Percentiles rank a stretch among this genome's conserved stretches.
Evolutionary conservation across 2,329 filamentous ascomycete genomes (phyloP).

Genomic region (Colletotrichum somersetense): DNA sequence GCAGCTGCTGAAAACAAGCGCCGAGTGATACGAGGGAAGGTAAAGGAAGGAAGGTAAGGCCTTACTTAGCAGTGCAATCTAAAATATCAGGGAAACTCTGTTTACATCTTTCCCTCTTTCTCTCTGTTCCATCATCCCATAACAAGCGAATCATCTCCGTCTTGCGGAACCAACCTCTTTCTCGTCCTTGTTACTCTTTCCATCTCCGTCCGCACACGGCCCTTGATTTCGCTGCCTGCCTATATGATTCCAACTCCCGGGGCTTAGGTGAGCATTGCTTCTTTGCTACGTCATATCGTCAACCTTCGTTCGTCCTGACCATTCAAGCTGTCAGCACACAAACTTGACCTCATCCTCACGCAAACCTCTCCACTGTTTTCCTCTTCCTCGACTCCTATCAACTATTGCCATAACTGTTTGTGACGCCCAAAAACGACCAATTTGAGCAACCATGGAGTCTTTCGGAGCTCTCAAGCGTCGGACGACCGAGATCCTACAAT

Average conservation of each 20-base stretch:
- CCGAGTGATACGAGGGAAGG: constrained; percentile 31
- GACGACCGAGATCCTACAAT: constrained; percentile 65
- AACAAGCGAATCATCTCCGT: neutral
- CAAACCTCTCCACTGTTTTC: constrained; percentile 19
- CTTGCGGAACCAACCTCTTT: neutral
- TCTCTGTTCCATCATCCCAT: neutral
- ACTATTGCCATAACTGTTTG: constrained; percentile 5
- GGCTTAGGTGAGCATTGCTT: constrained; percentile 28
- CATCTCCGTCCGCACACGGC: constrained; percentile 23
- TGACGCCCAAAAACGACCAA: neutral
- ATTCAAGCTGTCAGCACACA: constrained; percentile 34
- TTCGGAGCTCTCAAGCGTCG: constrained; percentile 67
- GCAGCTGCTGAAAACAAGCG: constrained; percentile 24
- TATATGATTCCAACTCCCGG: constrained; percentile 14
- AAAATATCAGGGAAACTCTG: neutral
- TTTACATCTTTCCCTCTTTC: neutral
- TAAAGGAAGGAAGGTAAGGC: neutral
- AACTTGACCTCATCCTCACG: constrained; percentile 31
- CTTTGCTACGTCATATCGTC: constrained; percentile 39
- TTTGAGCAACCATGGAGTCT: constrained; percentile 59
- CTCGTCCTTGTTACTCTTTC: neutral
- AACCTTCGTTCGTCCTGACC: constrained; percentile 5
- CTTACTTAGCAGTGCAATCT: constrained; percentile 4
- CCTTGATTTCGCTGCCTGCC: constrained; percentile 10
- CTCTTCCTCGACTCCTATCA: neutral